Conservation (phyloP, 768 basidiomycete genomes). For the Rhodotorula toruloides region DNA sequence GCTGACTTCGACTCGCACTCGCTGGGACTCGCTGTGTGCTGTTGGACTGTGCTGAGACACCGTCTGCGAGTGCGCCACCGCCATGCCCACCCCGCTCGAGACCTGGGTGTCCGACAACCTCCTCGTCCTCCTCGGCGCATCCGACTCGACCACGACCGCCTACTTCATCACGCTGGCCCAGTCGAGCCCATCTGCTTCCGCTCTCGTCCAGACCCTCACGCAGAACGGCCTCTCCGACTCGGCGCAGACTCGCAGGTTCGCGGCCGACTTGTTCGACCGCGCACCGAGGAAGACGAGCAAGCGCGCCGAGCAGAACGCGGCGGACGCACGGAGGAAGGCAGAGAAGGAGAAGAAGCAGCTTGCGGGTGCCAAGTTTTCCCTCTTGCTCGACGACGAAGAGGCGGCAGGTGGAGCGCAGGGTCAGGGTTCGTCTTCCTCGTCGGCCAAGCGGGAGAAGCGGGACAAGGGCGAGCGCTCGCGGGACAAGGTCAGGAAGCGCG, state of each 20-base stretch:
- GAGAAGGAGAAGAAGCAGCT: slow-evolving; percentile 70
- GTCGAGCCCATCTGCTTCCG: slow-evolving; percentile 66
- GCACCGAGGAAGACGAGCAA: slow-evolving; percentile 62
- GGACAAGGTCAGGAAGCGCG: slow-evolving; percentile 26
- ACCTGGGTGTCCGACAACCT: slow-evolving; percentile 39
- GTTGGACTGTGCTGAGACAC: no score
- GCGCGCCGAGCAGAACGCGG: slow-evolving; percentile 47
- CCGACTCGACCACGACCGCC: slow-evolving; percentile 37
- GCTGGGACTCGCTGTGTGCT: no score
- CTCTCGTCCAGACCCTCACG: slow-evolving; percentile 68
- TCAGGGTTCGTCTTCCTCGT: slow-evolving; percentile 51
- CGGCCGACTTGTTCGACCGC: slow-evolving; percentile 66
- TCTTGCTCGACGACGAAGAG: slow-evolving; percentile 74
- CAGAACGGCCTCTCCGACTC: slow-evolving; percentile 75
- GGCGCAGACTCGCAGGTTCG: slow-evolving; percentile 72
- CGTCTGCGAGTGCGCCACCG: neutral
- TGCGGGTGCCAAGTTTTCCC: slow-evolving; percentile 66
- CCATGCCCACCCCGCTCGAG: slow-evolving; percentile 3
- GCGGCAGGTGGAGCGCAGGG: neutral
- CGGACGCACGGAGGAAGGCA: slow-evolving; percentile 57
- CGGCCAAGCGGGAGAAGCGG: slow-evolving; percentile 2
- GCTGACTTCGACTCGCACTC: no score
- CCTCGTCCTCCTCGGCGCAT: slow-evolving; percentile 35
- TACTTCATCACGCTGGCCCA: slow-evolving; percentile 39
- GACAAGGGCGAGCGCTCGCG: slow-evolving; percentile 30